phyloP scores from a whole-genome alignment of 139 green algal genomes.

The Yamagishiella unicocca region DNA sequence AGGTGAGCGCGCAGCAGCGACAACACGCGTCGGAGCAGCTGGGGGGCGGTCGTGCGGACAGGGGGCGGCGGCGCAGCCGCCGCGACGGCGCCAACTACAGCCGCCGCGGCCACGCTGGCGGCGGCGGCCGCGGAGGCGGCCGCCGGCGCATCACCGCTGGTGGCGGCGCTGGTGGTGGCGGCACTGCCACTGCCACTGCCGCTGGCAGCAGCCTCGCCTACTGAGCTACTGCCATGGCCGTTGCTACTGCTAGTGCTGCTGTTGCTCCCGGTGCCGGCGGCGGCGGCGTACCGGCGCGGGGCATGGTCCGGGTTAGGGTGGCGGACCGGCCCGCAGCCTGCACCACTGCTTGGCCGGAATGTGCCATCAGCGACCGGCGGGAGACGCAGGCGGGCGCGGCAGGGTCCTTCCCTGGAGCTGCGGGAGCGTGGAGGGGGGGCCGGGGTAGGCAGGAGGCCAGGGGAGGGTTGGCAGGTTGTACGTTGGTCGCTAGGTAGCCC shows the following conservation, averaged over 20 bases:
- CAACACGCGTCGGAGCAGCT: background rate
- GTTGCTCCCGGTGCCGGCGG: background rate
- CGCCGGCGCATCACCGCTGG: background rate
- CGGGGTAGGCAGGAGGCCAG: no score
- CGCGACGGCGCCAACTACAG: background rate
- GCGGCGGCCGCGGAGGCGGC: background rate
- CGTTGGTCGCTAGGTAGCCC: no score
- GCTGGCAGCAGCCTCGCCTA: background rate
- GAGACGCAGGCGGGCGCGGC: no score
- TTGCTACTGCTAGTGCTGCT: background rate
- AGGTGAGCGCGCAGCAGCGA: slow-evolving; percentile 52
- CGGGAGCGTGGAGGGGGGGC: no score
- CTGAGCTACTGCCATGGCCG: background rate
- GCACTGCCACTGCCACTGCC: background rate
- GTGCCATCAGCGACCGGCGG: no score
- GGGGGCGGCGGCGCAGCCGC: slow-evolving; percentile 26
- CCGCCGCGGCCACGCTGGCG: background rate
- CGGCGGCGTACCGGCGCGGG: background rate
- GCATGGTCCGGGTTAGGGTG: background rate
- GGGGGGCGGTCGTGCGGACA: background rate
- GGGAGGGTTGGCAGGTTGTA: no score
- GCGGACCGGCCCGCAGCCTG: no score
- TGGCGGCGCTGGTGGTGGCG: background rate
- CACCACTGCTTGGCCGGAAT: no score
- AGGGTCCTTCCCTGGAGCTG: no score